phyloP scores from a whole-genome alignment of 139 green algal genomes.

The Mychonastes homosphaera region DNA sequence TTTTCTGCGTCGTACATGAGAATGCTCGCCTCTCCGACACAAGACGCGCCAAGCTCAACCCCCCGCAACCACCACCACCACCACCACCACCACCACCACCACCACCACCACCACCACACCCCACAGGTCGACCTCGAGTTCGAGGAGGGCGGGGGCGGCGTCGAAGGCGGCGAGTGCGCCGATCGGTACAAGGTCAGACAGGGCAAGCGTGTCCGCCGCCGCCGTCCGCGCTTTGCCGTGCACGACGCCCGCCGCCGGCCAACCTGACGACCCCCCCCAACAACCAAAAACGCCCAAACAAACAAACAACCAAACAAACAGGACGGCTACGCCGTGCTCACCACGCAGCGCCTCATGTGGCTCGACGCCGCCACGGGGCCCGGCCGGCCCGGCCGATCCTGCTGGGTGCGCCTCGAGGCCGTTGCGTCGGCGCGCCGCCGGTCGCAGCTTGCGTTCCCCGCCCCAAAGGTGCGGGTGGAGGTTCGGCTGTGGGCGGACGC shows the following conservation, averaged over 20 bases:
- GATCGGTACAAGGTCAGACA: constrained; percentile 18
- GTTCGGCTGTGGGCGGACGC: constrained; percentile 22
- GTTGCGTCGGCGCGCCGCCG: neutral
- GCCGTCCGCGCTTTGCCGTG: neutral
- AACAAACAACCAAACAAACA: constrained; percentile 6
- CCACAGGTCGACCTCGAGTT: constrained; percentile 53
- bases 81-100: no score
- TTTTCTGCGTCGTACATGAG: no score
- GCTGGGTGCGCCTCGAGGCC: constrained; percentile 18
- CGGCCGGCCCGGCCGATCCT: constrained; percentile 4
- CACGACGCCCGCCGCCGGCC: no score
- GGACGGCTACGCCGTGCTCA: constrained; percentile 37
- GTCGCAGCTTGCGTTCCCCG: neutral
- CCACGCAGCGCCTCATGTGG: constrained; percentile 40
- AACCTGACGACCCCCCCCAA: neutral
- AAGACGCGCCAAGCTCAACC: no score
- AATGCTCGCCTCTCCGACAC: no score
- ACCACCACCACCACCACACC: neutral
- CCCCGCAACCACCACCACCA: no score
- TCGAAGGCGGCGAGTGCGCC: constrained; percentile 21
- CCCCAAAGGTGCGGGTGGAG: constrained; percentile 26
- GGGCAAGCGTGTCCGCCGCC: neutral
- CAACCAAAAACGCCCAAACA: neutral
- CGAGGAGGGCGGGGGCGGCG: constrained; percentile 27
- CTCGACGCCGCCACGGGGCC: constrained; percentile 19